Base-by-base conservation (phyloP, 768 basidiomycete species). In the Lactarius evosmus region DNA sequence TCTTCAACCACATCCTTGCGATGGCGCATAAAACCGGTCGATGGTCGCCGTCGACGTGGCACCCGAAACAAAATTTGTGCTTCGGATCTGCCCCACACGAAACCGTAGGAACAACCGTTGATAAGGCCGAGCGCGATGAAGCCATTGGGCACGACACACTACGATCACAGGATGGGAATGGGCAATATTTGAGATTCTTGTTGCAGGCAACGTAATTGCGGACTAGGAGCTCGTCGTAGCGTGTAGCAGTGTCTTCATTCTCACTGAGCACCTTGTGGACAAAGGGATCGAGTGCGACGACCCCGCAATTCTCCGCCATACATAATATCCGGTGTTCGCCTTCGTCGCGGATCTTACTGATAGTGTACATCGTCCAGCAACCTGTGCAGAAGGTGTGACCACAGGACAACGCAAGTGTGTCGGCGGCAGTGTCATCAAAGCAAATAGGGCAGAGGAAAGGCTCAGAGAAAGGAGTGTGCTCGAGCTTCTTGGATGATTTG, bases 51-150 rank as follows among this genome's bases (percentile, higher is more conserved):
- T 94, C 89, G 68, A 93, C 84, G 50, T 85, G 76, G 72, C 97
- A 99, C 7, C 97, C 96, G 71, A 99, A 99, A 76, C 97, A 99
- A 74, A 98, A 96, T 61, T 83, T 83, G 74, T 95, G 90, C 57
- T 74, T 73, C 19, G 82, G 76, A 14, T 80, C 76, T 34, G 88
- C 89, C 22, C 87, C 87, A 72, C 97, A 98, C 25, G 82, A 82
- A 9, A 98, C 96, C 33, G 85, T 95, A 1, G 97, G 97, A 2
- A 98, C 93, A 59, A 93, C 76, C 2, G 84, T 85, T 58, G 87
- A 82, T 34, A 97, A 79, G 61, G 88, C 82, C 2, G 83, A 79
- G 73, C 88, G 89, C 51, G 85, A 82, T 1, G 93, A 83, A 0
- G 91, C 93, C n/a, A 87, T 74, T 9, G 87, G 82, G 76, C 95